A percentile compares a stretch with the other conserved stretches of the same genome.
phyloP scores from a whole-genome alignment of 768 basidiomycete species.

The Brasilioporus rufonigricans region DNA sequence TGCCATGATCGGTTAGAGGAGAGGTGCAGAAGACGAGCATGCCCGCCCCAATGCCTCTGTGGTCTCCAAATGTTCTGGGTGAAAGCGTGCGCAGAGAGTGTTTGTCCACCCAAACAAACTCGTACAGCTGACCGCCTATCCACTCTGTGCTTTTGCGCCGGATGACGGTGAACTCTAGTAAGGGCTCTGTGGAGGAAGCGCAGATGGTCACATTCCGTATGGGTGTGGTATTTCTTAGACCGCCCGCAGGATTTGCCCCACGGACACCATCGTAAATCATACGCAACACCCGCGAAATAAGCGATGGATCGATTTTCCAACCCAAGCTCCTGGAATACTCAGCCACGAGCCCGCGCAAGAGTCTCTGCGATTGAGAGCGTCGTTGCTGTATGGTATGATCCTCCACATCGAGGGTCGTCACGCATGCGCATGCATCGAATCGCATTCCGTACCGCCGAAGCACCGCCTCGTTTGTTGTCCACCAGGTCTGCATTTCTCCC shows the following conservation, averaged over 20 bases:
- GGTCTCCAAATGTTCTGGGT: background rate
- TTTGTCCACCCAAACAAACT: background rate
- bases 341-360: background rate
- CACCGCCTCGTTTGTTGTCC: conserved; percentile 22
- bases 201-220: conserved; percentile 1
- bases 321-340: background rate
- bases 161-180: background rate
- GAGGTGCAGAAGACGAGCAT: background rate
- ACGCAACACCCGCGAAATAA: background rate
- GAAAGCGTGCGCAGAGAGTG: background rate
- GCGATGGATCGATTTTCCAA: background rate
- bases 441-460: conserved; percentile 29
- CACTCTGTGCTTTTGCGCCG: background rate
- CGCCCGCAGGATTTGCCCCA: background rate
- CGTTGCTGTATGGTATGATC: background rate
- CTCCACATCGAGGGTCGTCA: conserved; percentile 5
- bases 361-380: background rate
- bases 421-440: conserved; percentile 22
- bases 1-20: background rate
- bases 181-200: background rate
- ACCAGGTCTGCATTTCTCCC: conserved; percentile 26
- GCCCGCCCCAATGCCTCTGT: background rate
- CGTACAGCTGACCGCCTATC: background rate
- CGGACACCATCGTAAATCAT: background rate
- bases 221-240: background rate